A percentile compares a stretch with the other conserved stretches of the same genome.
Conservation (phyloP, 1,284 basidiomycete species). For the Apiotrichum montevideense region DNA sequence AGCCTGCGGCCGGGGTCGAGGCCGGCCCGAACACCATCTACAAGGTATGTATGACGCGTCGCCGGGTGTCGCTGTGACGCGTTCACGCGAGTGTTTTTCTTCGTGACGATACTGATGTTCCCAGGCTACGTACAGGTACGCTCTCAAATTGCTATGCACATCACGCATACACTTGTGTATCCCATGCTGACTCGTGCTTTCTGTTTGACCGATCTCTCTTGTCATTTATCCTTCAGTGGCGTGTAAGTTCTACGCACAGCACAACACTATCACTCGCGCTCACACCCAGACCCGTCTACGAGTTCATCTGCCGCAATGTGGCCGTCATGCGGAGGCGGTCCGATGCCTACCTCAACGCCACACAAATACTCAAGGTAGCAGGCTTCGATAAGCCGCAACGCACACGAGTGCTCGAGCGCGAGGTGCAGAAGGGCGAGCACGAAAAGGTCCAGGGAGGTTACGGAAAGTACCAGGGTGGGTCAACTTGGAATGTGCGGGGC, state of each 20-base stretch:
- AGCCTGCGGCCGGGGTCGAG: constrained; percentile 20
- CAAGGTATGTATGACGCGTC: constrained; percentile 22
- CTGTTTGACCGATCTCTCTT: neutral
- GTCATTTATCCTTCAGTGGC: constrained; percentile 30
- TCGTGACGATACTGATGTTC: constrained; percentile 8
- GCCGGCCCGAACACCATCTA: constrained; percentile 38
- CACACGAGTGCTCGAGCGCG: constrained; percentile 92
- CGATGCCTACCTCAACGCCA: constrained; percentile 98
- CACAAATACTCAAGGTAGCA: constrained; percentile 97
- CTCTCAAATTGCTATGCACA: neutral
- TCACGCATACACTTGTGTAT: too few species aligned
- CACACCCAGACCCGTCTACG: constrained; percentile 43
- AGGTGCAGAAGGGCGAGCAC: constrained; percentile 97
- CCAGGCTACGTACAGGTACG: constrained; percentile 33
- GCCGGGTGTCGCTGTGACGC: too few species aligned
- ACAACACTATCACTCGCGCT: neutral
- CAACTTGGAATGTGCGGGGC: neutral
- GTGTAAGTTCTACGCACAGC: constrained; percentile 34
- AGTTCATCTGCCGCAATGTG: constrained; percentile 80
- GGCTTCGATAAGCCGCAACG: constrained; percentile 99
- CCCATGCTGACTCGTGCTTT: too few species aligned
- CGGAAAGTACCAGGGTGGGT: constrained; percentile 95
- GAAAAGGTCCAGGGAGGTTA: constrained; percentile 99
- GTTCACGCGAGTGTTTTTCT: neutral
- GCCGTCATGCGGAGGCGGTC: constrained; percentile 95